Evolutionary conservation across 1,284 basidiomycete species (phyloP).

Genomic region (Calocybe gambosa): DNA sequence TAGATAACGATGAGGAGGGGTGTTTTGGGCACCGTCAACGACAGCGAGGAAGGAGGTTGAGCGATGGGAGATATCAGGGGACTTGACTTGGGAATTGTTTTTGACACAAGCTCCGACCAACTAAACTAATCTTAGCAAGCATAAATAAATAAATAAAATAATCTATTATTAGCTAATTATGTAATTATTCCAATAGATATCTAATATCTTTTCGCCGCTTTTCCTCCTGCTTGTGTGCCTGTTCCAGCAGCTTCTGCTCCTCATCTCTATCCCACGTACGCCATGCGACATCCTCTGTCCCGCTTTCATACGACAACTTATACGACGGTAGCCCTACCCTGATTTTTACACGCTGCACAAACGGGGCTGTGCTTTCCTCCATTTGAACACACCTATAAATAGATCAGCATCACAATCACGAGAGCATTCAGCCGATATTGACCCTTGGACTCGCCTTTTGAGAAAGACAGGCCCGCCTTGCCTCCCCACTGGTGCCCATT

Average conservation of each 20-base stretch:
- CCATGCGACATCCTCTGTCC: constrained; percentile 47
- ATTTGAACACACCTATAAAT: constrained; percentile 31
- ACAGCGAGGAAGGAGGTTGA: constrained; percentile 10
- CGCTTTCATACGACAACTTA: constrained; percentile 69
- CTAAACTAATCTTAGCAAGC: constrained; percentile 15
- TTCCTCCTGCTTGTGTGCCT: constrained; percentile 44
- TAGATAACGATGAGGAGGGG: background rate
- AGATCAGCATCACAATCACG: constrained; percentile 18
- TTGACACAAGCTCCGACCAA: constrained; percentile 17
- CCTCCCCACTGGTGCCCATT: constrained; percentile 51
- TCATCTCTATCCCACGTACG: constrained; percentile 33
- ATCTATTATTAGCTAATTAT: constrained; percentile 2
- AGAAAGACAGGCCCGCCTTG: constrained; percentile 38
- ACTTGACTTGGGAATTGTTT: background rate
- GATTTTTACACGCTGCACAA: constrained; percentile 42
- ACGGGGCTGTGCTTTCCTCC: constrained; percentile 29
- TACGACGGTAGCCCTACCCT: constrained; percentile 63
- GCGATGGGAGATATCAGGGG: constrained; percentile 13
- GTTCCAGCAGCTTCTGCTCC: constrained; percentile 32
- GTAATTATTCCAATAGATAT: constrained; percentile 21
- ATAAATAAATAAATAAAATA: background rate
- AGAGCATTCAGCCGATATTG: constrained; percentile 11
- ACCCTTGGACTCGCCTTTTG: constrained; percentile 34
- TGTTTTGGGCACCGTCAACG: constrained; percentile 5
- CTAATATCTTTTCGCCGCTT: constrained; percentile 41